A percentile compares a stretch with the other conserved stretches of the same genome.
phyloP scores from a whole-genome alignment of 2,329 filamentous ascomycete genomes.

The Amauroascus niger region DNA sequence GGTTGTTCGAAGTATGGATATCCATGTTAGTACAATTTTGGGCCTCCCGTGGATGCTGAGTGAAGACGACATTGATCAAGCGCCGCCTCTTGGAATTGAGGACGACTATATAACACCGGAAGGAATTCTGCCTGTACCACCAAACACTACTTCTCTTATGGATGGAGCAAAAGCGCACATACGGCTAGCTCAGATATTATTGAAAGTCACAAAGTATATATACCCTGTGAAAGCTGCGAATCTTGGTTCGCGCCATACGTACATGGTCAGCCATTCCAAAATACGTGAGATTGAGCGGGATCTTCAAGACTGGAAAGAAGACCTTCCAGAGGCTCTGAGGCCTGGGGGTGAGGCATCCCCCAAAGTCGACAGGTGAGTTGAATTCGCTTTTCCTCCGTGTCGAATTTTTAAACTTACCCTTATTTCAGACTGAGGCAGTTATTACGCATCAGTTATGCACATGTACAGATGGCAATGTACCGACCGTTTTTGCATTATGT shows the following conservation, averaged over 20 bases:
- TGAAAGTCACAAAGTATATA: slow-evolving; percentile 54
- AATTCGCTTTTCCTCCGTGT: background rate
- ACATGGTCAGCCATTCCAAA: slow-evolving; percentile 54
- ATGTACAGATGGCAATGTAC: slow-evolving; percentile 56
- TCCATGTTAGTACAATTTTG: slow-evolving; percentile 42
- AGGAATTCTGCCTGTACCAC: slow-evolving; percentile 46
- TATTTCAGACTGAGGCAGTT: slow-evolving; percentile 46
- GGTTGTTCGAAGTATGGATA: slow-evolving; percentile 43
- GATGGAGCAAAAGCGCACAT: slow-evolving; percentile 53
- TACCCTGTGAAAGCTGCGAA: slow-evolving; percentile 50
- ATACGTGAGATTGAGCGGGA: slow-evolving; percentile 57
- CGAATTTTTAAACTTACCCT: slow-evolving; percentile 21
- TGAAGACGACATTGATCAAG: slow-evolving; percentile 44
- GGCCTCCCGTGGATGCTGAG: slow-evolving; percentile 43
- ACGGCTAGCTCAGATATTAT: slow-evolving; percentile 46
- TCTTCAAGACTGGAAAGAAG: slow-evolving; percentile 53
- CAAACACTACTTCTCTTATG: slow-evolving; percentile 48
- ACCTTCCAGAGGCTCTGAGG: slow-evolving; percentile 64
- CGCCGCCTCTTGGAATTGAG: slow-evolving; percentile 38
- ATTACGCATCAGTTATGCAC: slow-evolving; percentile 53
- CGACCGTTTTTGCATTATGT: slow-evolving; percentile 58
- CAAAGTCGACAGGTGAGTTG: slow-evolving; percentile 64
- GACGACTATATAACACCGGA: slow-evolving; percentile 40
- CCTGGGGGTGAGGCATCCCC: slow-evolving; percentile 67
- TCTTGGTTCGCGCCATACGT: slow-evolving; percentile 44